A percentile compares a stretch with the other conserved stretches of the same genome.
Conservation (phyloP, 306 rosid species). For the Cucumis hystrix region DNA sequence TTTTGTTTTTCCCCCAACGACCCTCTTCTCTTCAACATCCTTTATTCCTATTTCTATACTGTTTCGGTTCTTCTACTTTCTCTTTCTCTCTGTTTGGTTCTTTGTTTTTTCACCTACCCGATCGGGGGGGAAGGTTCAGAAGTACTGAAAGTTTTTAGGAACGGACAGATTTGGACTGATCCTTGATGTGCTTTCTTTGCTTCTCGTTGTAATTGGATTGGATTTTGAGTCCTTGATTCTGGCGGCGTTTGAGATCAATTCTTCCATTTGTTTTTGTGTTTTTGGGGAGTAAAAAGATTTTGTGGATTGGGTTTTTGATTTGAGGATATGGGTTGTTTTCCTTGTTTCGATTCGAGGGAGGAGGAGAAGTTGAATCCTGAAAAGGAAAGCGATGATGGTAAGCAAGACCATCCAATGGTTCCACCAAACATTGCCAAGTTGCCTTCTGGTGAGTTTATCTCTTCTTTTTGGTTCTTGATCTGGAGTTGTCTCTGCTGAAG, state of each 20-base stretch:
- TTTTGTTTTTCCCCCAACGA: not conserved
- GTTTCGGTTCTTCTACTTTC: not conserved
- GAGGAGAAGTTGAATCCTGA: conserved; percentile 74
- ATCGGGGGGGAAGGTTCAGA: not conserved
- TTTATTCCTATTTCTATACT: not conserved
- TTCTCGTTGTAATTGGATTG: conserved; percentile 17
- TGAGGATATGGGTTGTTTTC: conserved; percentile 67
- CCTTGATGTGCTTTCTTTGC: not conserved
- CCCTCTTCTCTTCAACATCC: not conserved
- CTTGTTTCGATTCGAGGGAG: conserved; percentile 89
- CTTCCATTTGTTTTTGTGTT: not conserved
- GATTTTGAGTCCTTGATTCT: conserved; percentile 16
- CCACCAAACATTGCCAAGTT: conserved; percentile 39
- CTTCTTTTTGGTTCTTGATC: not conserved
- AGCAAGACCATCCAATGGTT: conserved; percentile 27
- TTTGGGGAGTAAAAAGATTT: not conserved
- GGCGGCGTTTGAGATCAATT: conserved; percentile 4
- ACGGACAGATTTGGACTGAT: conserved; percentile 8
- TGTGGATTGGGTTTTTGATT: conserved; percentile 9
- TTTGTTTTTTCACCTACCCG: not conserved
- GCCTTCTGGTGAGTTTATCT: conserved; percentile 57
- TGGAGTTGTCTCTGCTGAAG: not conserved
- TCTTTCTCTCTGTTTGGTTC: not conserved
- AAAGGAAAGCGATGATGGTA: conserved; percentile 34
- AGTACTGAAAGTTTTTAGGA: not conserved